Percentiles rank a stretch among this genome's conserved stretches.
Conservation (phyloP, 176 grass and related monocot species). For the maize (Zea mays) region DNA sequence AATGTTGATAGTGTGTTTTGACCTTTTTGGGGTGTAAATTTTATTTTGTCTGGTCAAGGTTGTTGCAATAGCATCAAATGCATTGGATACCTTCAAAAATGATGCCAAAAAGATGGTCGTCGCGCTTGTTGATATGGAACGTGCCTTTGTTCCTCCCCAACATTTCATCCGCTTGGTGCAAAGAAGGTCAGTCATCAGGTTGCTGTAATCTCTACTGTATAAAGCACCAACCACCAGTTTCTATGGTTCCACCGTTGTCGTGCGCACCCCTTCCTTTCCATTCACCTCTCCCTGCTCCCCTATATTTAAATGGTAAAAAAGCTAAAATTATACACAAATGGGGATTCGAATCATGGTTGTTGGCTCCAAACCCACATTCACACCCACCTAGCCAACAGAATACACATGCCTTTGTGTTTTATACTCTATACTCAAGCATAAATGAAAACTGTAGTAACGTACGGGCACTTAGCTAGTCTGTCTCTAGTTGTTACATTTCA, state of each 20-base stretch:
- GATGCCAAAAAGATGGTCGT: slow-evolving; percentile 95
- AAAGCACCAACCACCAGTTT: no score
- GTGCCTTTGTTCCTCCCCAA: slow-evolving; percentile 89
- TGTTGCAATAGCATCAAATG: slow-evolving; percentile 81
- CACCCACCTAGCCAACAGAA: no score
- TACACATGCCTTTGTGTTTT: no score
- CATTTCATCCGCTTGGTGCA: slow-evolving; percentile 95
- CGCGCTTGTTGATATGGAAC: slow-evolving; percentile 98
- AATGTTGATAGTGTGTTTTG: slow-evolving; percentile 21
- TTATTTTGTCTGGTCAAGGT: slow-evolving; percentile 50
- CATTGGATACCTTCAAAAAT: slow-evolving; percentile 83
- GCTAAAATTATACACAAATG: no score
- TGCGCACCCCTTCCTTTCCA: no score
- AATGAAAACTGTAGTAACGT: no score
- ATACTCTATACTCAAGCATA: no score
- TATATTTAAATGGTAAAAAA: no score
- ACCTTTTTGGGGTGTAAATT: slow-evolving; percentile 33
- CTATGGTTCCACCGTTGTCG: no score
- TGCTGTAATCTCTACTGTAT: background rate
- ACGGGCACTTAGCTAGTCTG: background rate
- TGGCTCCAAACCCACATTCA: no score
- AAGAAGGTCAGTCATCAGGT: slow-evolving; percentile 62
- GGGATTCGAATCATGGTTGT: no score
- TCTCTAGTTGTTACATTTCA: slow-evolving; percentile 2
- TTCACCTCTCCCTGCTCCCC: no score